phyloP scores from a whole-genome alignment of 148 eudicot species.

The Rhododendron mucronatum region DNA sequence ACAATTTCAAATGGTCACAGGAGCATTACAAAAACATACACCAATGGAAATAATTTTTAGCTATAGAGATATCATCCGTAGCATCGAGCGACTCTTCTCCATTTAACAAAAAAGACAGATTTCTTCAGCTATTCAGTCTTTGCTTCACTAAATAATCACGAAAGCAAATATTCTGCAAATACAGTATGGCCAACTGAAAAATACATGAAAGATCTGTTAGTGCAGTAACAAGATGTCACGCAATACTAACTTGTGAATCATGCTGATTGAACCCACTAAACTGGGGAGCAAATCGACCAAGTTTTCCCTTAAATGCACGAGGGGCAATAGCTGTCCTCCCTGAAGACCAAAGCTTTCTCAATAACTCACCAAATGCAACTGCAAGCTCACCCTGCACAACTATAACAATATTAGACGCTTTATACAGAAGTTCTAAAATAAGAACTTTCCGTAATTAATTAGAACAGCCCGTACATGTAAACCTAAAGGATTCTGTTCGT shows the following conservation, averaged over 20 bases:
- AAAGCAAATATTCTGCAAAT: neutral
- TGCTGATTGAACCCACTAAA: constrained; percentile 98
- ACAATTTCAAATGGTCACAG: neutral
- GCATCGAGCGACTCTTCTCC: neutral
- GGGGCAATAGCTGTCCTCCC: constrained; percentile 75
- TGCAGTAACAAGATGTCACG: constrained; percentile 1
- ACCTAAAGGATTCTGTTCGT: constrained; percentile 84
- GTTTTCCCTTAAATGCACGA: constrained; percentile 85
- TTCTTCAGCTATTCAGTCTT: neutral
- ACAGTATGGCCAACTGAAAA: neutral
- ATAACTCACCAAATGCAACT: constrained; percentile 86
- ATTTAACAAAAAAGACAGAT: neutral
- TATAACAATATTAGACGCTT: constrained; percentile 13
- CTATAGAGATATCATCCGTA: neutral
- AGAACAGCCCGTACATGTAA: constrained; percentile 56
- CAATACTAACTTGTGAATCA: constrained; percentile 80
- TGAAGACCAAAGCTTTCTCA: constrained; percentile 87
- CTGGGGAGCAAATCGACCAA: constrained; percentile 97
- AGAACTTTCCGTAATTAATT: neutral
- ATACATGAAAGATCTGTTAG: neutral
- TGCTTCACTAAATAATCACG: neutral
- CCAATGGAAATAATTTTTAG: neutral
- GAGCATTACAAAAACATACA: neutral
- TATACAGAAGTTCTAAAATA: neutral
- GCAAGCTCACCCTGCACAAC: constrained; percentile 95